These are phyloP conservation scores for Phytophthora constricta DNA, from an alignment of 352 stramenopile species.

Conservation along the genomic window DNA sequence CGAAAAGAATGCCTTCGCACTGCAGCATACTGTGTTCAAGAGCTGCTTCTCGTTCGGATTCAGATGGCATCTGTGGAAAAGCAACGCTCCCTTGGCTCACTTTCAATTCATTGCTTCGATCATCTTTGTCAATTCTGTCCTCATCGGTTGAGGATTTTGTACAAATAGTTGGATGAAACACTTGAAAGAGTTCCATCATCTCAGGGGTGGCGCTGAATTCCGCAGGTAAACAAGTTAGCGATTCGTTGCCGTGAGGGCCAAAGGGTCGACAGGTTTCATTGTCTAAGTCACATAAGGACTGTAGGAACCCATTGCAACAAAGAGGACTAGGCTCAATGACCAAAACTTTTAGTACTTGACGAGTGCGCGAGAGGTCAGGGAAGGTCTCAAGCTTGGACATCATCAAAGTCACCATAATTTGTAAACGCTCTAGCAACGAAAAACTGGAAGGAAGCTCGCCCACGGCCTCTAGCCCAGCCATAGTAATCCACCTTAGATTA, in stretches of 20 bases:
- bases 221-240: slow-evolving; percentile 1
- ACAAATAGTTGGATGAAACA: slow-evolving; percentile 31
- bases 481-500: slow-evolving; percentile 36
- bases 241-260: neutral
- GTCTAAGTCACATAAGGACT: slow-evolving; percentile 32
- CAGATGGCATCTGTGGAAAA: neutral
- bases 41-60: neutral
- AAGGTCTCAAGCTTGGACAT: slow-evolving; percentile 24
- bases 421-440: slow-evolving; percentile 21
- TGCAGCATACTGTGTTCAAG: slow-evolving; percentile 19
- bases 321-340: slow-evolving; percentile 17
- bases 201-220: slow-evolving; percentile 10
- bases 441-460: slow-evolving; percentile 27
- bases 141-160: neutral
- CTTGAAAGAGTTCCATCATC: slow-evolving; percentile 20
- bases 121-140: neutral
- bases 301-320: slow-evolving; percentile 45
- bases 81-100: neutral
- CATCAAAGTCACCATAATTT: slow-evolving; percentile 30
- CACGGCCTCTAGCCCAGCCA: slow-evolving; percentile 28
- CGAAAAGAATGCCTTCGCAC: slow-evolving; percentile 35
- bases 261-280: slow-evolving; percentile 18
- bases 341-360: slow-evolving; percentile 17
- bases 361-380: slow-evolving; percentile 28
- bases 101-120: neutral